A percentile compares a stretch with the other conserved stretches of the same genome.
Conservation (phyloP, 495 filamentous ascomycete genomes). For the Neurospora terricola region DNA sequence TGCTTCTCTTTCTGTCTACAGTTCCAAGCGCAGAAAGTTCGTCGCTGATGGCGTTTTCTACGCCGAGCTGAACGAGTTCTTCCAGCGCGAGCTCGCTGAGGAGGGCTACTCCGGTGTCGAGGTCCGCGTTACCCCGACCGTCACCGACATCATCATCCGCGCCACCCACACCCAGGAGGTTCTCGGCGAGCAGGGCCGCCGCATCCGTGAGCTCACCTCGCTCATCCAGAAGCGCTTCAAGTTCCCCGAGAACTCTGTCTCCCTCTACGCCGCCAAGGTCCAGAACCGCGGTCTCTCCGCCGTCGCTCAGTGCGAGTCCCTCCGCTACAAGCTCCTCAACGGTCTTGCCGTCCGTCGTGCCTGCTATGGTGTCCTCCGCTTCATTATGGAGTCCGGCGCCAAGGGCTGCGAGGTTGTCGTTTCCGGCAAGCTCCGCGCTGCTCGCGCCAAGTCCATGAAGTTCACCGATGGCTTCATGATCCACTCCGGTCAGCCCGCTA, state of each 20-base stretch:
- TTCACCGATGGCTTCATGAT: conserved; percentile 99
- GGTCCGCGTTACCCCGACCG: conserved; percentile 98
- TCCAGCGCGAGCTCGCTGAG: conserved; percentile 99
- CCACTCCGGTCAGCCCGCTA: conserved; percentile 98
- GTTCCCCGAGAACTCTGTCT: conserved; percentile 99
- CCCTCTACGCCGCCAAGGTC: conserved; percentile 98
- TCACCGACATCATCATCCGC: conserved; percentile 99
- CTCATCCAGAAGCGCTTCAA: conserved; percentile 99
- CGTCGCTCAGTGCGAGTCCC: conserved; percentile 99
- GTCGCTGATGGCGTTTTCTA: conserved; percentile 99
- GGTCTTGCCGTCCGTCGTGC: conserved; percentile 93
- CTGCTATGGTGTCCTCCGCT: conserved; percentile 98
- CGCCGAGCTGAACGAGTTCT: conserved; percentile 99
- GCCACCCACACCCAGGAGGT: conserved; percentile 99
- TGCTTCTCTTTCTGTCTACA: conserved; percentile 20
- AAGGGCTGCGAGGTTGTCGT: conserved; percentile 99
- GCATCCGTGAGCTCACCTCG: conserved; percentile 98
- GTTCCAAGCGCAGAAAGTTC: conserved; percentile 99
- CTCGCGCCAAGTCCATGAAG: conserved; percentile 99
- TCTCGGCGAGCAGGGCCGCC: conserved; percentile 97
- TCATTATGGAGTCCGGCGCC: conserved; percentile 99
- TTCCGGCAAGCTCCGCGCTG: conserved; percentile 95
- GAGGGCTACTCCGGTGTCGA: conserved; percentile 99
- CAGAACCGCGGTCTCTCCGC: conserved; percentile 99
- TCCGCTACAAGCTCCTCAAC: conserved; percentile 99